These are phyloP conservation scores for Colletotrichum brevisporum DNA, from an alignment of 2,329 filamentous ascomycete species.

Conservation along the genomic window DNA sequence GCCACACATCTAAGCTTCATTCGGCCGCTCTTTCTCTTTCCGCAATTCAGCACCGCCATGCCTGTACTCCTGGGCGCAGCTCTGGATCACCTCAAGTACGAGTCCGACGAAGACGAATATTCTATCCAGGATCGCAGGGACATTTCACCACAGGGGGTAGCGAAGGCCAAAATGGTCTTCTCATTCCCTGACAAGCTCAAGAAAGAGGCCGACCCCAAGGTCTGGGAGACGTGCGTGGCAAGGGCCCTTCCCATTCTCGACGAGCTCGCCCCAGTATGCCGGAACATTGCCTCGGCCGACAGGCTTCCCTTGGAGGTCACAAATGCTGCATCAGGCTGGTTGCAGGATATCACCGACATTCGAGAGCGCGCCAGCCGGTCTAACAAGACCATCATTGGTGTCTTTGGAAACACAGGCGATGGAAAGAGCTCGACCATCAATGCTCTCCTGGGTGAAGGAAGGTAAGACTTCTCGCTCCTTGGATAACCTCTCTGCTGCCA, in stretches of 20 bases:
- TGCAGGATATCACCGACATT: not conserved
- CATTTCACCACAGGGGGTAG: not conserved
- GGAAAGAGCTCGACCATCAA: conserved; percentile 28
- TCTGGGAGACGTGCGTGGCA: conserved; percentile 9
- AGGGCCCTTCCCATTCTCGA: conserved; percentile 15
- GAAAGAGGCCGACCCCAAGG: not conserved
- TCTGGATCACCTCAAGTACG: not conserved
- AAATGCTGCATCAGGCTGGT: not conserved
- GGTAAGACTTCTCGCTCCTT: not conserved
- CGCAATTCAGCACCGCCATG: too few relatives aligned
- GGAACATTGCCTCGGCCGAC: not conserved
- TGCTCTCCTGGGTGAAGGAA: conserved; percentile 1
- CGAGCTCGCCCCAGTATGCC: not conserved
- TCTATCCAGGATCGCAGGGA: not conserved
- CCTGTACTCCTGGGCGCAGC: too few relatives aligned
- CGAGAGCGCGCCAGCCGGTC: not conserved
- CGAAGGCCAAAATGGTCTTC: not conserved
- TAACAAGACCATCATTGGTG: not conserved
- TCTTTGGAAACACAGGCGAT: conserved; percentile 27
- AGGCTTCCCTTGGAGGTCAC: not conserved
- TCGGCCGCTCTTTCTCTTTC: too few relatives aligned
- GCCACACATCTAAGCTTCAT: too few relatives aligned
- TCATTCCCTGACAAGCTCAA: conserved; percentile 2
- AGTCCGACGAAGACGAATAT: not conserved
- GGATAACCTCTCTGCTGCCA: too few relatives aligned